These are phyloP conservation scores for Pichia sp. DNA, from an alignment of 1,139 yeast genomes.

Conservation along the genomic window DNA sequence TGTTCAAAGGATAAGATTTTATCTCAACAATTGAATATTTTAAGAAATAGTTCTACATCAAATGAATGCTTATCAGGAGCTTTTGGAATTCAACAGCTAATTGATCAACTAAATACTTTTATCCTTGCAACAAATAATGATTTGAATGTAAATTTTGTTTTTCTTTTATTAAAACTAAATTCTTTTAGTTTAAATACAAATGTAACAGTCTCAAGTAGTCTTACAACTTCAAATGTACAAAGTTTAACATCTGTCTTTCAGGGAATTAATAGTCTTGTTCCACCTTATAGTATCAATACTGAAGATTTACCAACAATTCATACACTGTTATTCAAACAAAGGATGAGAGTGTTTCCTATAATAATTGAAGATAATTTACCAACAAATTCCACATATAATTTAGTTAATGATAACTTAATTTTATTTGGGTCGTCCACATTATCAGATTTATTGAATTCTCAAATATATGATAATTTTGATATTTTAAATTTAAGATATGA, in stretches of 20 bases:
- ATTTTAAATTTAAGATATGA: background rate
- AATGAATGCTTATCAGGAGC: slow-evolving; percentile 8
- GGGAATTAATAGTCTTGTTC: slow-evolving; percentile 3
- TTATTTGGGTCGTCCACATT: slow-evolving; percentile 7
- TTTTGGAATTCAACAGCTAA: slow-evolving; percentile 38
- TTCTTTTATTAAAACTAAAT: slow-evolving; percentile 44
- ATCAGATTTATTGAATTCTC: background rate
- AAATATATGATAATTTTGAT: background rate
- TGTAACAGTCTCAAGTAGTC: background rate
- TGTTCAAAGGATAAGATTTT: slow-evolving; percentile 41
- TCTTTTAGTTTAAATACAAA: slow-evolving; percentile 13
- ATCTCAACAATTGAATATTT: background rate
- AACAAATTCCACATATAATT: slow-evolving; percentile 24
- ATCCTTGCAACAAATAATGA: slow-evolving; percentile 47
- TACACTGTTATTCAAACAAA: slow-evolving; percentile 35
- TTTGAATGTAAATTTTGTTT: slow-evolving; percentile 48
- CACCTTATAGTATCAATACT: slow-evolving; percentile 8
- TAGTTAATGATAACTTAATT: slow-evolving; percentile 13
- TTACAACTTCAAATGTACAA: slow-evolving; percentile 8
- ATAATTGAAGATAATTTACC: slow-evolving; percentile 31
- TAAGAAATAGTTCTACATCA: background rate
- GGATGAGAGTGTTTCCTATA: slow-evolving; percentile 36
- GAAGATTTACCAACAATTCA: slow-evolving; percentile 36
- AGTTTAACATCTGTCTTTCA: slow-evolving; percentile 3
- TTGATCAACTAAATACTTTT: slow-evolving; percentile 35